Evolutionary conservation across 2,329 filamentous ascomycete genomes (phyloP), one percentile per base, ranked within the genome.

Genomic region (Trichophyton mentagrophytes): DNA sequence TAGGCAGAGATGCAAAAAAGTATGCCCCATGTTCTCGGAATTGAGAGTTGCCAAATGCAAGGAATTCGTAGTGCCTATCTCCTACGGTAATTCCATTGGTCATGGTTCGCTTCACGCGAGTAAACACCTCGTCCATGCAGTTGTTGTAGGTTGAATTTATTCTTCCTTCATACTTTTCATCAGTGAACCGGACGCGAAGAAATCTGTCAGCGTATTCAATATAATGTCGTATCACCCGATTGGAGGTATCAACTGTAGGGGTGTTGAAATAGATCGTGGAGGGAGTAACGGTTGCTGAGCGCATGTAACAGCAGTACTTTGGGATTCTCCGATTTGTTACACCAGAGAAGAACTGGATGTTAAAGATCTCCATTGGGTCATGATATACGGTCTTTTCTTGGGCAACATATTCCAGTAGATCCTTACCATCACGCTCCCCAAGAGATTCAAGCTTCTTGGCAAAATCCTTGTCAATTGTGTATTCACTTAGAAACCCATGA

Each of bases 31-130:
- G 85, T 69, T 97, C 91, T 58, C 92, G 84, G 62, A 99, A 88
- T 67, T 99, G 93, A 0, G 93, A 96, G 71, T 93, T 97, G 0
- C 93, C 92, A 74, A 91, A 96, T 0, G 92, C 93, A 27, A 99
- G 82, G 65, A 97, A 97, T 66, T 92, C 82, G 71, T 90, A 99
- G 62, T 84, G 83, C 6, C 89, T 85, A 64, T 86, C 88, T 3
- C 89, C 93, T 57, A 99, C 85, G 0, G 79, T 79, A 65, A 99
- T 92, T 0, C 93, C 93, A 60, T 93, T 82, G 51, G 76, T 79
- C 68, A 97, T 76, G 0, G 86, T 82, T 56, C 86, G 81, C 64
- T 84, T 83, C 20, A 96, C 80, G 11, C 90, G 82, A 27, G 83
- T 83, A 71, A 88, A 96, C 0, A 96, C 71, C 60, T 88, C 82